Evolutionary conservation across 345 rosid genomes (phyloP).

Genomic region (Microthlaspi erraticum): DNA sequence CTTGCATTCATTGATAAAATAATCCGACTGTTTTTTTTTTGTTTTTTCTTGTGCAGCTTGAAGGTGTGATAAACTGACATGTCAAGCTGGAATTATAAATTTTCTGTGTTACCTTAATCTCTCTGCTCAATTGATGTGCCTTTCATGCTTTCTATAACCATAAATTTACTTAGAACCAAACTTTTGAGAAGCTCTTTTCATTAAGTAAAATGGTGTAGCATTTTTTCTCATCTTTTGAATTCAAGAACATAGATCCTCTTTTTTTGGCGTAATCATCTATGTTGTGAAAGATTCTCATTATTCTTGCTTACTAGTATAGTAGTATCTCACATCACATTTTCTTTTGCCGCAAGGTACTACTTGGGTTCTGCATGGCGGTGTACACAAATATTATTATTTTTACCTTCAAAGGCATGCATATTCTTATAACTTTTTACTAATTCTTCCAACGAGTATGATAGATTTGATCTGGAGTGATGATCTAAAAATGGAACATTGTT

Average conservation of each 20-base stretch:
- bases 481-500: no score
- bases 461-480: no score
- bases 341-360: no score
- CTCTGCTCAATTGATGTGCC: neutral
- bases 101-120: neutral
- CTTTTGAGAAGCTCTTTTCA: neutral
- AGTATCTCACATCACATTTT: no score
- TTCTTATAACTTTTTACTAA: no score
- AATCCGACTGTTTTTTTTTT: neutral
- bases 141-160: conserved; percentile 3
- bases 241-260: neutral
- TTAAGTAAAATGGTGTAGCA: neutral
- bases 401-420: no score
- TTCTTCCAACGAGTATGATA: no score
- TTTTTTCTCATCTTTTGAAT: neutral
- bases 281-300: no score
- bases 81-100: conserved; percentile 71
- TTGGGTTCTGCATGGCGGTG: no score
- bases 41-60: conserved; percentile 61
- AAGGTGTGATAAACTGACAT: conserved; percentile 82
- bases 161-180: neutral
- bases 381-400: no score
- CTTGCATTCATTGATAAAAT: neutral
- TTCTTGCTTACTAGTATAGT: no score
- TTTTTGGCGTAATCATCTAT: neutral